Conservation (phyloP, 164 flowering plant species). For the Vitis rotundifolia region DNA sequence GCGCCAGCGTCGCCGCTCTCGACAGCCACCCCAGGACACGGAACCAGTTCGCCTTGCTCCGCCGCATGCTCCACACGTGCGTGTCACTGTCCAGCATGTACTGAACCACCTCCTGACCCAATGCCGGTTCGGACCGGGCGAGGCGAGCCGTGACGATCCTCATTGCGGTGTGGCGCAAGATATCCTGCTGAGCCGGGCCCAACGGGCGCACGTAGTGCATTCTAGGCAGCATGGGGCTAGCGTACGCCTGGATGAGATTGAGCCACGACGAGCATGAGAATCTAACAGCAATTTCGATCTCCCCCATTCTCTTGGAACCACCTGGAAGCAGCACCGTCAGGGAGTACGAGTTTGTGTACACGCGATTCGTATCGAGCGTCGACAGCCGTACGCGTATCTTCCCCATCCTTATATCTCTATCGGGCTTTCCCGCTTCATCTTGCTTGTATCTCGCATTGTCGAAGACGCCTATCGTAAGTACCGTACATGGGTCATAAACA, state of each 20-base stretch:
- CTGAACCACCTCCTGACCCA: constrained; percentile 90
- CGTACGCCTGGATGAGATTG: constrained; percentile 63
- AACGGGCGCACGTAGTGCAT: constrained; percentile 91
- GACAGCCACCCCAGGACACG: constrained; percentile 63
- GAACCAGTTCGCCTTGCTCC: constrained; percentile 92
- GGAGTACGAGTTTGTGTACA: constrained; percentile 56
- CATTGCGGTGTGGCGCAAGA: constrained; percentile 78
- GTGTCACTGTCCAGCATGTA: constrained; percentile 76
- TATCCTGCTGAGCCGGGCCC: constrained; percentile 73
- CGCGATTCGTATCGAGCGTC: constrained; percentile 75
- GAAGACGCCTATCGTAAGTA: constrained; percentile 83
- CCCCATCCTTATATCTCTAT: constrained; percentile 68
- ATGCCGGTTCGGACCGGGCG: constrained; percentile 82
- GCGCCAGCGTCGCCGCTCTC: constrained; percentile 45
- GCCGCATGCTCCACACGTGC: constrained; percentile 90
- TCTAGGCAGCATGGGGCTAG: constrained; percentile 75
- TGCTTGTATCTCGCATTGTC: constrained; percentile 73
- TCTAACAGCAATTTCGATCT: constrained; percentile 75
- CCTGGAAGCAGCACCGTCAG: constrained; percentile 63
- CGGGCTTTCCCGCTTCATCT: constrained; percentile 44
- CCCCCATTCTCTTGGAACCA: constrained; percentile 89
- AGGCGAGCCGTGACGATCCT: constrained; percentile 69
- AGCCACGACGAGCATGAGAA: constrained; percentile 85
- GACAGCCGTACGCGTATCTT: constrained; percentile 82
- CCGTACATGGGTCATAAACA: constrained; percentile 93